Conservation (phyloP, 164 flowering plant species). For the Chimonanthus praecox region DNA sequence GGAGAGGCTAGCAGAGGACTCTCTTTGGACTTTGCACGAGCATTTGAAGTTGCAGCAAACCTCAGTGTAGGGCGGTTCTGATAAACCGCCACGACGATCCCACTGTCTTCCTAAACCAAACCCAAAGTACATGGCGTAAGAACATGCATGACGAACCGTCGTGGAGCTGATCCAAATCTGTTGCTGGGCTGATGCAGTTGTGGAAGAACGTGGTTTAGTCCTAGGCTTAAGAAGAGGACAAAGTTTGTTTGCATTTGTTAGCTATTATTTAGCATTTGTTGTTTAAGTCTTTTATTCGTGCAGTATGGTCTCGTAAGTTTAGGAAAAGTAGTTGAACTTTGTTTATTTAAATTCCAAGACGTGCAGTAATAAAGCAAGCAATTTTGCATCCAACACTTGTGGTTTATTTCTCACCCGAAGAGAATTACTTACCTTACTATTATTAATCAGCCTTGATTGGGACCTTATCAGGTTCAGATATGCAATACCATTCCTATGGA, state of each 20-base stretch:
- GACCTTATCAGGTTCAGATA: slow-evolving; percentile 19
- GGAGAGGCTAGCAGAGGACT: slow-evolving; percentile 6
- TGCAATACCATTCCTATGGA: slow-evolving; percentile 23
- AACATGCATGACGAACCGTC: too few relatives aligned
- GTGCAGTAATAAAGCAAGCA: not conserved
- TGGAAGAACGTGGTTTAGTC: too few relatives aligned
- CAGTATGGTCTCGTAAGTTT: not conserved
- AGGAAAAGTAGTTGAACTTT: not conserved
- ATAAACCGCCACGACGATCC: too few relatives aligned
- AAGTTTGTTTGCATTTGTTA: not conserved
- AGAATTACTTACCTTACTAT: not conserved
- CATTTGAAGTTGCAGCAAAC: slow-evolving; percentile 53
- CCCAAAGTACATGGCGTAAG: too few relatives aligned
- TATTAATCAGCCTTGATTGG: not conserved
- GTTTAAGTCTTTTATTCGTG: not conserved
- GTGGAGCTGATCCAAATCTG: too few relatives aligned
- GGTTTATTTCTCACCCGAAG: not conserved
- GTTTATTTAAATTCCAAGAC: not conserved
- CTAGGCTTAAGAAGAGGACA: too few relatives aligned
- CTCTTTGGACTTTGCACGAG: slow-evolving; percentile 31
- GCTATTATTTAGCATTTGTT: not conserved
- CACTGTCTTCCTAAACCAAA: too few relatives aligned
- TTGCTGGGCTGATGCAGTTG: too few relatives aligned
- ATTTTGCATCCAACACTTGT: not conserved
- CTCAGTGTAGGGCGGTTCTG: slow-evolving; percentile 31